Evolutionary conservation across 495 filamentous ascomycete species (phyloP), one percentile per base, ranked within the genome.

Genomic region (Hypoxylon rickii): DNA sequence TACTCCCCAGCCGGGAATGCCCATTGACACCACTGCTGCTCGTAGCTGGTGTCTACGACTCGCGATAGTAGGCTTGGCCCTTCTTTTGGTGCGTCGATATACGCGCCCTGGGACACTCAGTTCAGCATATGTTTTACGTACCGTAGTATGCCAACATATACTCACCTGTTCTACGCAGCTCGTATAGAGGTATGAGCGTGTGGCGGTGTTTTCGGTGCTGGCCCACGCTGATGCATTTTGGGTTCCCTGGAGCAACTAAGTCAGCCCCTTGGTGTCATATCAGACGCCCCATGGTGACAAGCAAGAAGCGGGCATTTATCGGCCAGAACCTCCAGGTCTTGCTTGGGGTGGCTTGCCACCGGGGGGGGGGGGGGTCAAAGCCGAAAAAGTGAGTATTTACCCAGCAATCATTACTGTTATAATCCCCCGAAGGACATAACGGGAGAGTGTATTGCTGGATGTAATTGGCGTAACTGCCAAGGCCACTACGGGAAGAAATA

Each of bases 11-110:
- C 21, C 3, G 75, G 67, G 49, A 80, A 80, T 6, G 74, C 73
- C 77, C 77, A 80, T 24, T 50, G 68, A 48, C 77, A 80, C 77
- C 77, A 80, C 55, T 79, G 72, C 58, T 78, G 76, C 55, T 77
- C 78, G 52, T 80, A 80, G 26, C 70, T 64, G 6, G 70, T 71
- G 43, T 78, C 69, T 5, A 80, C 41, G 1, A 74, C 72, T 4
- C 71, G 62, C 13, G 73, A 77, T 12, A 80, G 61, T 1, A 80
- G 50, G 17, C 69, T 63, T 3, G 73, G 73, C 1, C 73, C 73
- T 19, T 66, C 50, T 37, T 65, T 42, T 7, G 75, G 75, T 1
- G 76, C 75, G 19, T 69, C 74, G 55, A 78, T 76, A 33, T 78
- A 79, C 7, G 71, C 70, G n/a, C 75, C 77, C 47, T 67, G 24